phyloP scores from a whole-genome alignment of 2,329 filamentous ascomycete genomes.

The Penicillium sp. region DNA sequence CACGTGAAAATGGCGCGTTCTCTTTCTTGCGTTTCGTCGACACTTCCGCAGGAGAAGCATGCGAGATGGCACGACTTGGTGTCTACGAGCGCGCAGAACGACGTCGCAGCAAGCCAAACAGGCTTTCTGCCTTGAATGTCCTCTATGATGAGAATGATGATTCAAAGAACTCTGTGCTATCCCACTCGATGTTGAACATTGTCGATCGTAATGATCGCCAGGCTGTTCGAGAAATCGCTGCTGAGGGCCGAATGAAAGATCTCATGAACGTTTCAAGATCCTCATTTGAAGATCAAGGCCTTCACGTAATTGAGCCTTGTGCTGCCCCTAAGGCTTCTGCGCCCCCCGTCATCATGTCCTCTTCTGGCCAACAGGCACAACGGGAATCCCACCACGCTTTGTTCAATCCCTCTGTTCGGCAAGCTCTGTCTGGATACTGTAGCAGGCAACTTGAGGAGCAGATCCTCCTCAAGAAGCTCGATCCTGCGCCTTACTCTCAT shows the following conservation, averaged over 20 bases:
- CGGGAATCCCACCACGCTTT: constrained; percentile 66
- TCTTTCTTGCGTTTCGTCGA: constrained; percentile 90
- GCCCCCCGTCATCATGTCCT: constrained; percentile 78
- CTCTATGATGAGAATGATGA: constrained; percentile 63
- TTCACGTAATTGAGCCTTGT: constrained; percentile 76
- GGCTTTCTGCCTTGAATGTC: constrained; percentile 64
- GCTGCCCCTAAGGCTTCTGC: constrained; percentile 75
- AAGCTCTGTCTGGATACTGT: constrained; percentile 66
- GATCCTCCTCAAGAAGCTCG: constrained; percentile 70
- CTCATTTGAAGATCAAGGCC: constrained; percentile 65
- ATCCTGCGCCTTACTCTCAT: constrained; percentile 51
- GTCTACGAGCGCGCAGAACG: constrained; percentile 71
- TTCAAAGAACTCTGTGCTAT: constrained; percentile 62
- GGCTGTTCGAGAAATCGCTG: constrained; percentile 66
- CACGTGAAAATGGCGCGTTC: constrained; percentile 64
- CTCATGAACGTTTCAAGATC: constrained; percentile 75
- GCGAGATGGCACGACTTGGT: constrained; percentile 64
- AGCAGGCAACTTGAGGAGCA: constrained; percentile 64
- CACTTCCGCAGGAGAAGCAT: constrained; percentile 68
- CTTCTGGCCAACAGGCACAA: constrained; percentile 63
- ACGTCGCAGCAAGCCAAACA: constrained; percentile 50
- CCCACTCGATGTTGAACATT: constrained; percentile 79
- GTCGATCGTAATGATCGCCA: constrained; percentile 64
- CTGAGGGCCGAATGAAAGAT: constrained; percentile 67
- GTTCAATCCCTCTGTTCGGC: constrained; percentile 76